Evolutionary conservation across 352 stramenopile genomes (phyloP).

Genomic region (Pythium plurisporium): DNA sequence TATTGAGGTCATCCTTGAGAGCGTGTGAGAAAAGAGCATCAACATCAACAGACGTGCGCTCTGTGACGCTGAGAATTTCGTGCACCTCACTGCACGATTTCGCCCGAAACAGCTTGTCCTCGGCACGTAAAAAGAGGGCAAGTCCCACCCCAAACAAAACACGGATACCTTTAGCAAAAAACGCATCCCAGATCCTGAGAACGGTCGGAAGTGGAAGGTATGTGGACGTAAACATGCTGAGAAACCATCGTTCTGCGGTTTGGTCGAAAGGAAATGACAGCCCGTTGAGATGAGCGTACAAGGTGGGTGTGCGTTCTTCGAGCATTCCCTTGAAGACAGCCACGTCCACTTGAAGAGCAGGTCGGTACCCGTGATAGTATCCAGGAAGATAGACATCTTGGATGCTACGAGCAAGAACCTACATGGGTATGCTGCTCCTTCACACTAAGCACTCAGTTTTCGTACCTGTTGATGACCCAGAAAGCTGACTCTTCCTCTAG

Average conservation of each 20-base stretch:
- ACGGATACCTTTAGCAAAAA: slow-evolving; percentile 67
- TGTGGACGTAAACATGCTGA: slow-evolving; percentile 70
- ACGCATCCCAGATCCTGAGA: slow-evolving; percentile 74
- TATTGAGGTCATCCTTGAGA: slow-evolving; percentile 79
- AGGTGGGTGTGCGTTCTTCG: slow-evolving; percentile 45
- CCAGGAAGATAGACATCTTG: slow-evolving; percentile 61
- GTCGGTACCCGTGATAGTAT: slow-evolving; percentile 76
- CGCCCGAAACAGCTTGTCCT: slow-evolving; percentile 63
- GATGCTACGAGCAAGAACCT: slow-evolving; percentile 26
- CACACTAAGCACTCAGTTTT: no score
- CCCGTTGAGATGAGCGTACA: slow-evolving; percentile 44
- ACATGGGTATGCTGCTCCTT: neutral
- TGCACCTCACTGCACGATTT: slow-evolving; percentile 46
- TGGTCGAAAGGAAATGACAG: slow-evolving; percentile 52
- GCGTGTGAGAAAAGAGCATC: slow-evolving; percentile 67
- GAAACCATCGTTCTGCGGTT: slow-evolving; percentile 65
- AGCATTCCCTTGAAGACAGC: slow-evolving; percentile 49
- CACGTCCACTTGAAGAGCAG: slow-evolving; percentile 66
- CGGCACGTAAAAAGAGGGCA: slow-evolving; percentile 56
- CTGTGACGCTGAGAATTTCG: slow-evolving; percentile 45
- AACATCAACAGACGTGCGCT: slow-evolving; percentile 62
- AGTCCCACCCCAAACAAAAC: slow-evolving; percentile 71
- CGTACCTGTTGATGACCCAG: slow-evolving; percentile 79
- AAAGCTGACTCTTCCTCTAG: slow-evolving; percentile 77
- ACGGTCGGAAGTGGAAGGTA: slow-evolving; percentile 68